Base-by-base conservation (phyloP, 2,329 filamentous ascomycete species). In the Onygena corvina region DNA sequence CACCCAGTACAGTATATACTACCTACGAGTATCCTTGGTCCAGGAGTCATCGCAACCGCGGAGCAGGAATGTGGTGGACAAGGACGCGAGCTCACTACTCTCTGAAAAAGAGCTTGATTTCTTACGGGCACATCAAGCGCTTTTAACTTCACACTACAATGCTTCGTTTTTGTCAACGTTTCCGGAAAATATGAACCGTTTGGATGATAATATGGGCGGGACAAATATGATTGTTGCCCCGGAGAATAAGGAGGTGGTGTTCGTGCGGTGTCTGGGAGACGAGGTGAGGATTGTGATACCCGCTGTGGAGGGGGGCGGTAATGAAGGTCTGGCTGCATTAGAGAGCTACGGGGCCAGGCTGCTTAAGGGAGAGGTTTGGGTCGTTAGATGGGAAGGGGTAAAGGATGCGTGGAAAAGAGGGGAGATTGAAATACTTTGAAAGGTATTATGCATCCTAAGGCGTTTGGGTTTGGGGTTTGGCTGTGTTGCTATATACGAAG, bases 221-320 rank as follows among this genome's bases (percentile, higher is more conserved):
- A 82, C 90, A 50, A 88, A 79, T 68, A 98, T 98, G 92, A 79
- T 96, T 25, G 88, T 94, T 61, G 74, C 77, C 1, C 92, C 92
- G 0, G 92, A 96, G 63, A 69, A 80, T 44, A 84, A 92, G 53
- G 75, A 77, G 1, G 87, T 87, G 5, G 89, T 96, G 1, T 95
- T 98, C 65, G 80, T 88, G 34, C 74, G 90, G 53, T 71, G 69
- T 64, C 50, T 72, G 18, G 62, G 52, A 0, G 65, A 62, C 14
- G 74, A 77, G 63, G 70, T 78, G 6, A 71, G 58, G 20, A 60
- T 68, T 52, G 51, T 67, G 27, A 54, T 67, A 36, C 64, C 61
- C 5, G 59, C 60, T 1, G 64, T 59, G 14, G 62, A 62, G 42
- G 60, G 55, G 1, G 53, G 53, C 18, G 53, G 45, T 2, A 50